Base-by-base conservation (phyloP, 2,329 filamentous ascomycete genomes). In the Aspergillus ochraceus region DNA sequence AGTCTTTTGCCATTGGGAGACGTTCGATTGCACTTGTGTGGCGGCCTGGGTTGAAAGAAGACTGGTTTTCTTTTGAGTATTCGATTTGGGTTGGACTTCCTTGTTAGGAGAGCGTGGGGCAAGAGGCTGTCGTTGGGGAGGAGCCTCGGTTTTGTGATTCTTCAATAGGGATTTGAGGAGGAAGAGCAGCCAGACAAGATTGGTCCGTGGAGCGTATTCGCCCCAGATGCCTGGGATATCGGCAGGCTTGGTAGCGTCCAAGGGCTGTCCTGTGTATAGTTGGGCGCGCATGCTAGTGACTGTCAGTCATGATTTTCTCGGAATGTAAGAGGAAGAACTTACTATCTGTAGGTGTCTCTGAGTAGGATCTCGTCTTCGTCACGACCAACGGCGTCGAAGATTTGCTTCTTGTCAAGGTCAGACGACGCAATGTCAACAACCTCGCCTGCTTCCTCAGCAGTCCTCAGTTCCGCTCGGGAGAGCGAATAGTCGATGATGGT, bases 401-500 rank as follows among this genome's bases (percentile, higher is more conserved):
- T 72, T 47, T 77, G 68, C 63, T 77, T 78, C 58, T 76, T 77
- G 47, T 79, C 77, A 32, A 79, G 65, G 64, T 79, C 76, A 0
- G 76, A 76, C 10, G 75, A 78, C 12, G 76, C 75, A 26, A 77
- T 66, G 29, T 75, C 71, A 2, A 69, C 67, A 14, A 62, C 52
- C n/a, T 66, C 62, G 39, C 67, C 59, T 0, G 64, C 46, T 14
- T 71, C 66, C 50, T 71, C 66, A 10, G 39, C 29, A 6, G 63
- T 49, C 8, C 67, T 55, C 59, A 88, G 75, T 24, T 81, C 79
- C 2, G 85, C 85, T n/a, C 87, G 83, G 1, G 86, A 88, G 39
- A 89, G 80, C 1, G 87, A 88, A 71, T 89, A 89, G 70, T 89
- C 87, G 64, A 89, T 89, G 24, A 89, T 81, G 0, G 87, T 88